Base-by-base conservation (phyloP, 352 stramenopile genomes). In the Poterioochromonas sp. region DNA sequence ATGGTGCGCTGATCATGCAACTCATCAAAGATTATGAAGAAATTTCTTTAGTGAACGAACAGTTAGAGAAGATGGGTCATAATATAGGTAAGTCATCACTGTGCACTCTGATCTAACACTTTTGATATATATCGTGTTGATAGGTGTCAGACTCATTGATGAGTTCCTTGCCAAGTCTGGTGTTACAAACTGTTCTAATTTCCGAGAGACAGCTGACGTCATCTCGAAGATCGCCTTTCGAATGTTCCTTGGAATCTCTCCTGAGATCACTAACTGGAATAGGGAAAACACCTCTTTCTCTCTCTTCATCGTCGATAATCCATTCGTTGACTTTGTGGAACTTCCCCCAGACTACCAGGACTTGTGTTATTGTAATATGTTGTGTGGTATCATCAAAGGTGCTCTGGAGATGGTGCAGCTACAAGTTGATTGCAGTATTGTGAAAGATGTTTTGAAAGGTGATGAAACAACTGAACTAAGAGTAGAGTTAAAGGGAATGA, bases 211-310 rank as follows among this genome's bases (percentile, higher is more conserved):
- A 22, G 87, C 91, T 39, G 92, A 99, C 70, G 90, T 97, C 37
- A 88, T 99, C 76, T 88, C 92, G 47, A 97, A 97, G 79, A 76
- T 97, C 37, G 94, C 92, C 5, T 97, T 98, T 81, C 95, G 95
- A 83, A 98, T 98, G 95, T 98, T 98, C 81, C 83, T 98, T 32
- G 95, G 95, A n/a, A 89, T 98, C 73, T 92, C 88, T 60, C 90
- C 88, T 43, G 94, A 98, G 44, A 88, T 97, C 1, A 81, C 82
- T 77, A 88, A 92, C 80, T 95, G 93, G 87, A 93, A 94, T 80
- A 83, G 85, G 40, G 89, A 96, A 49, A 86, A 86, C 53, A 92
- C 82, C 3, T 84, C 86, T 1, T 98, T 95, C 81, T 94, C 87
- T 79, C 87, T 98, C 8, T 83, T 96, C 73, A 90, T 98, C 73